Conservation (phyloP, 768 basidiomycete genomes). For the Pleurotus eryngii region DNA sequence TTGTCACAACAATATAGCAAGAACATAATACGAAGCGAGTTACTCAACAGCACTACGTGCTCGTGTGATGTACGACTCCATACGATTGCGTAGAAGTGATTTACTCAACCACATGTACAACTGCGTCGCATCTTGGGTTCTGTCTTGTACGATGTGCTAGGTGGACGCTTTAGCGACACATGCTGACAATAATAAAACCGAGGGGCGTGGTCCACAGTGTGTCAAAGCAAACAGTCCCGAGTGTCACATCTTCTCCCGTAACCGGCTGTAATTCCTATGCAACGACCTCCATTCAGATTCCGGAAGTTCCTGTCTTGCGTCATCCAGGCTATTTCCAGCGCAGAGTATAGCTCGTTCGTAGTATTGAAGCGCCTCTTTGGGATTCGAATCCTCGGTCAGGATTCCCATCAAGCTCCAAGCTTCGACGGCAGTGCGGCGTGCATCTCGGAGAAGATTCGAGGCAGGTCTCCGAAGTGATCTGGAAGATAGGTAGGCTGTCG, state of each 20-base stretch:
- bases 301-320: conserved; percentile 39
- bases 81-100: too few relatives aligned
- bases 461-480: conserved; percentile 53
- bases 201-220: too few relatives aligned
- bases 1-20: too few relatives aligned
- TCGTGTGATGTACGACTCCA: too few relatives aligned
- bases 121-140: too few relatives aligned
- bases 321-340: neutral
- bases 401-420: conserved; percentile 75
- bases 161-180: too few relatives aligned
- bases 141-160: too few relatives aligned
- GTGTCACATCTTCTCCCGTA: conserved; percentile 25
- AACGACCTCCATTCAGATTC: conserved; percentile 61
- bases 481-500: conserved; percentile 43
- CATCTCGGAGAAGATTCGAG: conserved; percentile 57
- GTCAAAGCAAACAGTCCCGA: too few relatives aligned
- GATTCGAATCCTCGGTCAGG: conserved; percentile 45
- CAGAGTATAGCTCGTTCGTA: conserved; percentile 58
- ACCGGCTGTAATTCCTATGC: conserved; percentile 58
- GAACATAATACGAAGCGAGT: too few relatives aligned
- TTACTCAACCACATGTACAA: too few relatives aligned
- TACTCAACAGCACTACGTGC: too few relatives aligned
- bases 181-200: too few relatives aligned
- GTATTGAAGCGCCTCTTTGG: conserved; percentile 50
- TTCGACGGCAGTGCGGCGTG: conserved; percentile 67